Evolutionary conservation across 331 rosid genomes (phyloP).

Genomic region (Arachis monticola): DNA sequence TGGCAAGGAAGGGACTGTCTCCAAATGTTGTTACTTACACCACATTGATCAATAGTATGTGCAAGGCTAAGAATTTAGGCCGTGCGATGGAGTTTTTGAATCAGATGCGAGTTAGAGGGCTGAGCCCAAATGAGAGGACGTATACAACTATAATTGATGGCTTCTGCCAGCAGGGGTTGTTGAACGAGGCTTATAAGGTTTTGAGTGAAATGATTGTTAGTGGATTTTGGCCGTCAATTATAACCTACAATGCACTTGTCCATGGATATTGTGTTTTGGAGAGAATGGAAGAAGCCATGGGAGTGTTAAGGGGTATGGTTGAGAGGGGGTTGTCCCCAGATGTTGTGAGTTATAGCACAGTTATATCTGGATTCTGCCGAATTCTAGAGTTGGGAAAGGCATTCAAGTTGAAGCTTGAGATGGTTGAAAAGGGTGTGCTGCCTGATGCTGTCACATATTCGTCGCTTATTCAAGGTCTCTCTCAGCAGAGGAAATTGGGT

Average conservation of each 20-base stretch:
- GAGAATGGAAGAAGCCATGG: constrained; percentile 70
- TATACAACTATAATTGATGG: constrained; percentile 83
- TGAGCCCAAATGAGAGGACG: constrained; percentile 78
- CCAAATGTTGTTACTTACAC: constrained; percentile 87
- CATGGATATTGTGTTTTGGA: constrained; percentile 78
- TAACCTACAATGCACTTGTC: constrained; percentile 78
- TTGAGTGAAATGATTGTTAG: constrained; percentile 68
- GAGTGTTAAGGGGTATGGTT: constrained; percentile 59
- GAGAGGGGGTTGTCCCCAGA: constrained; percentile 70
- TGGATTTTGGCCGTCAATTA: constrained; percentile 76
- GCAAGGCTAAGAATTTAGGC: constrained; percentile 76
- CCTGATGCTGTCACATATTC: constrained; percentile 76
- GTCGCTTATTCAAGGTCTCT: constrained; percentile 82
- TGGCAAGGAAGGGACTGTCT: constrained; percentile 73
- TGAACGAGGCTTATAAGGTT: constrained; percentile 68
- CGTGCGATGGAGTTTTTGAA: constrained; percentile 70
- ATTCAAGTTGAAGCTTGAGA: constrained; percentile 65
- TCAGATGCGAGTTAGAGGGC: constrained; percentile 75
- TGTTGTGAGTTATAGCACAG: constrained; percentile 82
- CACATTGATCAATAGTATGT: constrained; percentile 75
- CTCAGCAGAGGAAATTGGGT: constrained; percentile 58
- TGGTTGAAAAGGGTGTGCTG: constrained; percentile 68
- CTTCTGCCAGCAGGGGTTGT: constrained; percentile 70
- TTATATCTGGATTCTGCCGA: constrained; percentile 76
- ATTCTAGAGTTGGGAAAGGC: constrained; percentile 70